Evolutionary conservation across 2,329 filamentous ascomycete species (phyloP).

Genomic region (Boeremia lycopersici): DNA sequence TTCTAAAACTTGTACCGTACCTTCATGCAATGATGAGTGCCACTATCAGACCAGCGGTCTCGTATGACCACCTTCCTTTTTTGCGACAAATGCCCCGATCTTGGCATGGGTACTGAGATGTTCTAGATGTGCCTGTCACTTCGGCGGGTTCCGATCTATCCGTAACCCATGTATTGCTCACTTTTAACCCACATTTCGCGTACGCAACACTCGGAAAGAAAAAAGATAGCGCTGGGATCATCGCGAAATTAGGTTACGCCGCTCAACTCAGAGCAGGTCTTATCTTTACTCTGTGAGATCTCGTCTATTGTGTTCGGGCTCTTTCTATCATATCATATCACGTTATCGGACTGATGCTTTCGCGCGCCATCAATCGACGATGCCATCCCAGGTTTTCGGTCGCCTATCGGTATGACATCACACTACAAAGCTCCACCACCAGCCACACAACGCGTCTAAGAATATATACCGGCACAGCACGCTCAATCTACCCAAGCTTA

Average conservation of each 20-base stretch:
- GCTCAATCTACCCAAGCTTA: conserved; percentile 6
- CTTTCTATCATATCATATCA: not conserved
- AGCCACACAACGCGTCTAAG: not conserved
- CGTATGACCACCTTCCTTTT: conserved; percentile 1
- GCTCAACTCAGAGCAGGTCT: not conserved
- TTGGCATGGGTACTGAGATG: not conserved
- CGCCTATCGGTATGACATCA: conserved; percentile 16
- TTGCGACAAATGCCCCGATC: not conserved
- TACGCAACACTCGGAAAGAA: not conserved
- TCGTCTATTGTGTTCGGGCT: not conserved
- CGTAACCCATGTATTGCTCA: conserved; percentile 1
- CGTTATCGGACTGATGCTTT: not conserved
- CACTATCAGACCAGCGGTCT: not conserved
- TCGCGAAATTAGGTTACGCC: conserved; percentile 3
- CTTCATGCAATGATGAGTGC: no score
- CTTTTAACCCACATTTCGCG: conserved; percentile 3
- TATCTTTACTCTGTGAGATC: not conserved
- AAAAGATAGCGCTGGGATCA: conserved; percentile 12
- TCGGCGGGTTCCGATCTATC: conserved; percentile 13
- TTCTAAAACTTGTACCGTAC: not conserved
- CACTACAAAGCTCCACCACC: not conserved
- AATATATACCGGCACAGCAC: conserved; percentile 1
- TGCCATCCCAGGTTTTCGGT: not conserved
- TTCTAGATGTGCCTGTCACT: conserved; percentile 5
- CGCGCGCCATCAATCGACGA: conserved; percentile 5